These are phyloP conservation scores for Xylaria sp. DNA, from an alignment of 2,329 filamentous ascomycete species.

Conservation along the genomic window DNA sequence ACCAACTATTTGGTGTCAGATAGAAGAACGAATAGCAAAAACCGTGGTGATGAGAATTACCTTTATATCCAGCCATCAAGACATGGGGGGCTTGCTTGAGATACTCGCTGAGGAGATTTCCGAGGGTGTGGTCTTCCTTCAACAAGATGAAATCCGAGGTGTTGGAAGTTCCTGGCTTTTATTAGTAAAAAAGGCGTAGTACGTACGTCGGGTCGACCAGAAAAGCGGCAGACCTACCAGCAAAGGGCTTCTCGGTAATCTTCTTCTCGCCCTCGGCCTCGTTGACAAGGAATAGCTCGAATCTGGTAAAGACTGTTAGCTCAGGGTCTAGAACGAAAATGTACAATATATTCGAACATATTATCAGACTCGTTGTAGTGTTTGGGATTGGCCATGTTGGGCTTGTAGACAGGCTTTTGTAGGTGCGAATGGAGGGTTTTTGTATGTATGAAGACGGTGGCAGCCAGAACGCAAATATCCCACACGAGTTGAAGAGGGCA, in stretches of 20 bases:
- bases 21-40: conserved; percentile 40
- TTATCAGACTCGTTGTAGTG: conserved; percentile 36
- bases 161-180: conserved; percentile 80
- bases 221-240: conserved; percentile 69
- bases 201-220: background rate
- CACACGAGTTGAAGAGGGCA: background rate
- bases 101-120: conserved; percentile 86
- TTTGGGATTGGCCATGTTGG: conserved; percentile 35
- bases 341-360: conserved; percentile 26
- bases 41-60: conserved; percentile 55
- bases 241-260: conserved; percentile 87
- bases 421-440: background rate
- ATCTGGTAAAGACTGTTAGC: conserved; percentile 63
- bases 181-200: background rate
- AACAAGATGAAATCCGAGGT: conserved; percentile 95
- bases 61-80: conserved; percentile 91
- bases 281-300: conserved; percentile 89
- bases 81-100: conserved; percentile 87
- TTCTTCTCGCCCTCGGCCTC: conserved; percentile 85
- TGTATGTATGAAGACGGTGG: background rate
- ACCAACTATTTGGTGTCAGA: conserved; percentile 54
- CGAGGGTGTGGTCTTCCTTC: conserved; percentile 97
- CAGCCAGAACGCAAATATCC: background rate
- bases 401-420: background rate
- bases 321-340: conserved; percentile 34